phyloP scores from a whole-genome alignment of 139 green algal genomes.

The Chlorella sp. region DNA sequence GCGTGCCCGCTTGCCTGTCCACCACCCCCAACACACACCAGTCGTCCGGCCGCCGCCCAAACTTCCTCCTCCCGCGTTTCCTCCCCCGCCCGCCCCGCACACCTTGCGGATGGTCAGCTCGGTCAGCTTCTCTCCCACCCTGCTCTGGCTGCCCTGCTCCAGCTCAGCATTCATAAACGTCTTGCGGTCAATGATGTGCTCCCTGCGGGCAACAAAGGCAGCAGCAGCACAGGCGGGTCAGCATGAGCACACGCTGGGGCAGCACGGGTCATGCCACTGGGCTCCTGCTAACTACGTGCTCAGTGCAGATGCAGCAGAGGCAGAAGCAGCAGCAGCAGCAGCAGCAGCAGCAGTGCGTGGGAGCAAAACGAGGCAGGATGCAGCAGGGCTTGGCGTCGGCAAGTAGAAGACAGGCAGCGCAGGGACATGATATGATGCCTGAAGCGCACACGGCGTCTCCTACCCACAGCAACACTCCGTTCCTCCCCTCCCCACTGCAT shows the following conservation, averaged over 20 bases:
- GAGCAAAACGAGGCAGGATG: no score
- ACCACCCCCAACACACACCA: not conserved
- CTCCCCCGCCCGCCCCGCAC: not conserved
- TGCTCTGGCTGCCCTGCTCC: constrained; percentile 3
- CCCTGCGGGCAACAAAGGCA: not conserved
- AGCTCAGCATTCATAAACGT: constrained; percentile 22
- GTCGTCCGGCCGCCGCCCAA: no score
- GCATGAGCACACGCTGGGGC: not conserved
- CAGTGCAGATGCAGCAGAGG: no score
- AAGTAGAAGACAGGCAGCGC: not conserved
- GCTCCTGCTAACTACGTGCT: no score
- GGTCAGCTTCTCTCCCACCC: constrained; percentile 89
- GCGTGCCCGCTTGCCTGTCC: not conserved
- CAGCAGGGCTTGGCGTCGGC: no score
- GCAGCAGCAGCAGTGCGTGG: not conserved
- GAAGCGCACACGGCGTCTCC: not conserved
- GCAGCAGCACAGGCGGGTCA: not conserved
- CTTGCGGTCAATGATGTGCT: constrained; percentile 26
- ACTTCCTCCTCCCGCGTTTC: not conserved
- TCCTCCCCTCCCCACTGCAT: not conserved
- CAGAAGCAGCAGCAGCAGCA: not conserved
- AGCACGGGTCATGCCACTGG: not conserved
- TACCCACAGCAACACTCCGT: not conserved
- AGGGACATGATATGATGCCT: not conserved
- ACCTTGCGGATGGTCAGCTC: constrained; percentile 91